Percentiles rank a stretch among this genome's conserved stretches.
phyloP scores from a whole-genome alignment of 352 stramenopile species.

The Pythium pyrilobum region DNA sequence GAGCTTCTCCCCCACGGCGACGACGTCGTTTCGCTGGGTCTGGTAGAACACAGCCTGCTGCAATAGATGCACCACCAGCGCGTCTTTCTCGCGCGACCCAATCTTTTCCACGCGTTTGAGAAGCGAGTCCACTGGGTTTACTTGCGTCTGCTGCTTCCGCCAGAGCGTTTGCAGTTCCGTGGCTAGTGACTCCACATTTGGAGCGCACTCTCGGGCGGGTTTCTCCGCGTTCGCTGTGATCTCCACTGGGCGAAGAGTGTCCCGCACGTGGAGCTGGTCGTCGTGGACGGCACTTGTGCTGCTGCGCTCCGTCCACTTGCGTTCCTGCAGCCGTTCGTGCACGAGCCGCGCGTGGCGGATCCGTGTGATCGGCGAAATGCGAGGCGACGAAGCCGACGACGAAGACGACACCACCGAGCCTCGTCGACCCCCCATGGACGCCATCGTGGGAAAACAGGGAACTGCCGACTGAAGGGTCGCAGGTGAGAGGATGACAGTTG shows the following conservation, averaged over 20 bases:
- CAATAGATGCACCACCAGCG: conserved; percentile 45
- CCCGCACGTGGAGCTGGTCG: too few species aligned
- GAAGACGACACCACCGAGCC: not conserved
- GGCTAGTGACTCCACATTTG: conserved; percentile 6
- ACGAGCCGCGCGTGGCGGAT: conserved; percentile 19
- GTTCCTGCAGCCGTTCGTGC: conserved; percentile 18
- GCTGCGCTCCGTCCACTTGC: conserved; percentile 4
- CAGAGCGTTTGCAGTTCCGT: conserved; percentile 7
- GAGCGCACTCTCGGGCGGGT: too few species aligned
- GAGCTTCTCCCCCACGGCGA: conserved; percentile 59
- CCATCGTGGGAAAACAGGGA: too few species aligned
- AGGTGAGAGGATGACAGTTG: not conserved
- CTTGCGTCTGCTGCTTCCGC: not conserved
- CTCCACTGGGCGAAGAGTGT: not conserved
- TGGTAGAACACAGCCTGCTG: conserved; percentile 31
- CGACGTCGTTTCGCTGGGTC: conserved; percentile 38
- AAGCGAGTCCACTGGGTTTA: not conserved
- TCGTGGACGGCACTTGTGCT: not conserved
- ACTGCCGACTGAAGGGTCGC: not conserved
- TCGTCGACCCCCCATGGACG: too few species aligned
- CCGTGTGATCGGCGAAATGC: conserved; percentile 13
- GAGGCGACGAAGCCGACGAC: conserved; percentile 3
- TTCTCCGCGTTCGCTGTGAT: not conserved
- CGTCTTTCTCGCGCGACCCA: conserved; percentile 45
- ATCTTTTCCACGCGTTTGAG: conserved; percentile 36